Conservation (phyloP, 2,329 filamentous ascomycete genomes). For the Geosmithia putterillii region DNA sequence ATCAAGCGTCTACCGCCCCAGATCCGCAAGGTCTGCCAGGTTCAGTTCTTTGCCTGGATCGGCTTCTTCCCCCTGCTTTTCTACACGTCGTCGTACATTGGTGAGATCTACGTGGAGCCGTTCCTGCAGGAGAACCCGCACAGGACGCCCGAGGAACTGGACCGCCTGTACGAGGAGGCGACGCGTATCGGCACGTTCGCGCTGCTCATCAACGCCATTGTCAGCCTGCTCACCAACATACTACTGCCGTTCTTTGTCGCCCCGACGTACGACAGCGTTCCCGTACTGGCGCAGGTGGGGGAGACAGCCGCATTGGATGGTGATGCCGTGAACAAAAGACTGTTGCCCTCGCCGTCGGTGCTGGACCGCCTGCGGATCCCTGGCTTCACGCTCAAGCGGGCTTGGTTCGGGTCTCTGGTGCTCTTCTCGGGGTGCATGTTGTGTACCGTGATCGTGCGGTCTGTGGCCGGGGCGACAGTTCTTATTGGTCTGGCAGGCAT, state of each 20-base stretch:
- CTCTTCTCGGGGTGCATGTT: slow-evolving; percentile 75
- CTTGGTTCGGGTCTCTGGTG: slow-evolving; percentile 79
- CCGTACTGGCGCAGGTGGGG: slow-evolving; percentile 15
- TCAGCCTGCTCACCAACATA: slow-evolving; percentile 71
- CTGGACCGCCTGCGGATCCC: slow-evolving; percentile 61
- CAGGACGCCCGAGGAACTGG: slow-evolving; percentile 64
- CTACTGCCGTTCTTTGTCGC: slow-evolving; percentile 77
- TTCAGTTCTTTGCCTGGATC: slow-evolving; percentile 82
- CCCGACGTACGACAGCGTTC: slow-evolving; percentile 55
- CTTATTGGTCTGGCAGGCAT: slow-evolving; percentile 76
- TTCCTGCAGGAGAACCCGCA: slow-evolving; percentile 66
- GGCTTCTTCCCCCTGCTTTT: slow-evolving; percentile 94
- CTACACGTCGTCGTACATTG: slow-evolving; percentile 89
- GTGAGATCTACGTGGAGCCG: slow-evolving; percentile 82
- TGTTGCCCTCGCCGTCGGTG: slow-evolving; percentile 26
- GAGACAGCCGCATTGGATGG: too few relatives aligned
- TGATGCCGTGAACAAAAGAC: slow-evolving; percentile 12
- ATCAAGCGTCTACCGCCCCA: slow-evolving; percentile 71
- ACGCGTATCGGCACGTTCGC: slow-evolving; percentile 85
- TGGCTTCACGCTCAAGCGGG: slow-evolving; percentile 73
- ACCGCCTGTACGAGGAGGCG: slow-evolving; percentile 69
- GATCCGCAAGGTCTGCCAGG: slow-evolving; percentile 68
- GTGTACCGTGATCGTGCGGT: slow-evolving; percentile 66
- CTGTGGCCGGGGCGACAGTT: slow-evolving; percentile 58
- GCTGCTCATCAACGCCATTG: slow-evolving; percentile 75